Evolutionary conservation across 257 asterid genomes (phyloP), one percentile per base, ranked within the genome.

Genomic region (Nicotiana otophora): DNA sequence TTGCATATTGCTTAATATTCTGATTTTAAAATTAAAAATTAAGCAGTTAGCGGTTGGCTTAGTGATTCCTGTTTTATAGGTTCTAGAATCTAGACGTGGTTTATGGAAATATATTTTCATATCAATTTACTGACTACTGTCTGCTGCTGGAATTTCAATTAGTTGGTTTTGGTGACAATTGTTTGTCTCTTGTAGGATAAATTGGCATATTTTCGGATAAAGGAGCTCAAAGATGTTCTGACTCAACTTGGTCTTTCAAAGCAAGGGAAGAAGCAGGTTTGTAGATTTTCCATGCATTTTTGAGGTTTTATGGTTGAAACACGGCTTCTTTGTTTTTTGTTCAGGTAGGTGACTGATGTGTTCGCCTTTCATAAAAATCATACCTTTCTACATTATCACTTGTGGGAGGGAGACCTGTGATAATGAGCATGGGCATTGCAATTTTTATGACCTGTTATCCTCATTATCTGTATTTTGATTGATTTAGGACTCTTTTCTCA

Each of bases 211-310:
- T 97, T 97, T 80, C 95, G 98, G 72, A 92, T 95, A 85, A 94
- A 95, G 92, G 98, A 96, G 89, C 99, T 97, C 78, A 97, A 97
- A 91, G 98, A 92, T 91, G 95, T 95, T 54, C 97, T 95, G 66
- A 85, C 94, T n/a, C 93, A 96, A 85, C 90, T 96, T 23, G 93
- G 97, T 80, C 93, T 92, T 84, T 90, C 99, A 66, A 96, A 96
- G 87, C 98, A 95, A 89, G 99, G 99, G 87, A 97, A 94, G 92
- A 96, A 96, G 89, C 99, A 96, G 99, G 99, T 96, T 82, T 75
- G 86, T 30, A 67, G 42, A 51, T 72, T 74, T 26, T 75, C 46
- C 26, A 51, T 75, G 46, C 63, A 26, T 26, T 15, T 72, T 75
- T 75, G 2, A 61, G 15, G 36, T 11, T 51, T 75, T 12, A 36